A percentile compares a stretch with the other conserved stretches of the same genome.
phyloP scores from a whole-genome alignment of 352 stramenopile species.

The Phytopythium montanum region DNA sequence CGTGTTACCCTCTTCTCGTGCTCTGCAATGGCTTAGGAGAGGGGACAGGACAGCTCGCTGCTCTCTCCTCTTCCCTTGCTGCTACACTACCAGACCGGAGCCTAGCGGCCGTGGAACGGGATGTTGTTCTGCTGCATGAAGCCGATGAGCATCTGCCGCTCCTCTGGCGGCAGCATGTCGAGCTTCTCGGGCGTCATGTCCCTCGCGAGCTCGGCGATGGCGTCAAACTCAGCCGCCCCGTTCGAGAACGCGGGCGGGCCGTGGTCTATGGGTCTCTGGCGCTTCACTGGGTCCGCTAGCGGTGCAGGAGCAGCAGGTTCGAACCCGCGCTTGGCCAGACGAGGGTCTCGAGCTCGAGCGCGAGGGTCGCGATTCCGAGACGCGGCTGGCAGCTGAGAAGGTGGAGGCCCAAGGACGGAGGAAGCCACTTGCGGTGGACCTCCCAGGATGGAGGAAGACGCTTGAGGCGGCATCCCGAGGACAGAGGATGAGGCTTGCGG shows the following conservation, averaged over 20 bases:
- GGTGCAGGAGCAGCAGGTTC: background rate
- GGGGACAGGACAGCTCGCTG: background rate
- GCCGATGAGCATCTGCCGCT: slow-evolving; percentile 67
- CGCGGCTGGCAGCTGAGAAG: slow-evolving; percentile 11
- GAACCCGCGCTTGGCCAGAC: slow-evolving; percentile 38
- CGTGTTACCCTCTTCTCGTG: background rate
- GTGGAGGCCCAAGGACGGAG: slow-evolving; percentile 11
- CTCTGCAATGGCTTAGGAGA: background rate
- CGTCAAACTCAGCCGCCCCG: slow-evolving; percentile 46
- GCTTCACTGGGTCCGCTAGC: slow-evolving; percentile 19
- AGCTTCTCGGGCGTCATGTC: slow-evolving; percentile 84
- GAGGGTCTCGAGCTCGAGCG: slow-evolving; percentile 49
- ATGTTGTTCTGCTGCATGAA: slow-evolving; percentile 88
- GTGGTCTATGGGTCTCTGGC: slow-evolving; percentile 16
- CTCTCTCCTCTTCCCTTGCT: background rate
- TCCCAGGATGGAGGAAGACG: slow-evolving; percentile 23
- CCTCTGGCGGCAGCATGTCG: slow-evolving; percentile 70
- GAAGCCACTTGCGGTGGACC: slow-evolving; percentile 5
- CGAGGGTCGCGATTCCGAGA: slow-evolving; percentile 50
- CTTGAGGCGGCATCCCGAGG: slow-evolving; percentile 13
- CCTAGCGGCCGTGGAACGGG: slow-evolving; percentile 22
- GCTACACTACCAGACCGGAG: background rate
- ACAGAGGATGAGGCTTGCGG: slow-evolving; percentile 11
- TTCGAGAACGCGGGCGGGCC: slow-evolving; percentile 5
- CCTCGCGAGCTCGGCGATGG: slow-evolving; percentile 63